Conservation (phyloP, 441 rosid genomes). For the Jatropha podagrica region DNA sequence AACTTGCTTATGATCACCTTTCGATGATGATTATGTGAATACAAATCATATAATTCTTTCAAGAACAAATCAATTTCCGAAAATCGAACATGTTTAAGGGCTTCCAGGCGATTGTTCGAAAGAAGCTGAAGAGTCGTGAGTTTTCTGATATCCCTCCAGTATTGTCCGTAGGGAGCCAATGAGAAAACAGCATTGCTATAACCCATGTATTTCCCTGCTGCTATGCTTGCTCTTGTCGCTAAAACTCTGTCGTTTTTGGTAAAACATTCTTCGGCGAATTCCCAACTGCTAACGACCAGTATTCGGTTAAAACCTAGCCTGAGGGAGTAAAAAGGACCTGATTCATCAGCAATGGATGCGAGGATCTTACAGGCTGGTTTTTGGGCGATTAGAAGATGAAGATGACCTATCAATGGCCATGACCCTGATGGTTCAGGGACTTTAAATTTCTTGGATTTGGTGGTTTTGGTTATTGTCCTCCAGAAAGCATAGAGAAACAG, state of each 20-base stretch:
- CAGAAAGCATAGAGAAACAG: background rate
- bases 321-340: conserved; percentile 55
- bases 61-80: conserved; percentile 40
- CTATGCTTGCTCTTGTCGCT: conserved; percentile 42
- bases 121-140: conserved; percentile 52
- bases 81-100: conserved; percentile 41
- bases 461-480: background rate
- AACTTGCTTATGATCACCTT: conserved; percentile 33
- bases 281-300: conserved; percentile 30
- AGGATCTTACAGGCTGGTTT: conserved; percentile 44
- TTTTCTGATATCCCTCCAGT: conserved; percentile 67
- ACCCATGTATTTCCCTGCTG: conserved; percentile 21
- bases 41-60: conserved; percentile 33
- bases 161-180: conserved; percentile 60
- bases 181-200: conserved; percentile 50
- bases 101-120: conserved; percentile 46
- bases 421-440: conserved; percentile 52
- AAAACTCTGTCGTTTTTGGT: conserved; percentile 48
- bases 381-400: conserved; percentile 42
- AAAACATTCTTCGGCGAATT: conserved; percentile 44
- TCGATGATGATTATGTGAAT: too few relatives aligned
- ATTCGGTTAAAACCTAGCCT: conserved; percentile 35
- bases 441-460: background rate
- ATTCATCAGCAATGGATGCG: conserved; percentile 47
- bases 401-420: conserved; percentile 64